Percentiles rank a stretch among this genome's conserved stretches.
These are phyloP conservation scores for Kurtzmaniella cleridarum DNA, from an alignment of 805 yeast genomes.

Conservation along the genomic window DNA sequence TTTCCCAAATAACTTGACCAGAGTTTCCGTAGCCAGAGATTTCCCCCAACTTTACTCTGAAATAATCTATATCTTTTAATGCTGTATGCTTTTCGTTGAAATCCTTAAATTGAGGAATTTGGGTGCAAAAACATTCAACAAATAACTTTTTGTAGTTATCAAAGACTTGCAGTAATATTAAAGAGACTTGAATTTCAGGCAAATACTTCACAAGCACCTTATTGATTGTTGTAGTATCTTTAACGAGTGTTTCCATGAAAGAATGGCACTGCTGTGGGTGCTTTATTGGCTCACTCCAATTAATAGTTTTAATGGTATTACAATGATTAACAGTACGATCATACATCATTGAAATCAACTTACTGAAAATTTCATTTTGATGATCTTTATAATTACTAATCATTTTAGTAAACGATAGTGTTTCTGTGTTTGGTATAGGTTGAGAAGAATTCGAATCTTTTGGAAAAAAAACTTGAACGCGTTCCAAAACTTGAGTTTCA, in stretches of 20 bases:
- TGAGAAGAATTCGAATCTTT: conserved; percentile 1
- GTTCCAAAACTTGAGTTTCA: conserved; percentile 29
- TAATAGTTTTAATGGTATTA: conserved; percentile 37
- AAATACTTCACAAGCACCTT: conserved; percentile 55
- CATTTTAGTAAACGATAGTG: conserved; percentile 24
- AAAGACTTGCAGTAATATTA: conserved; percentile 45
- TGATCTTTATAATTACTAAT: conserved; percentile 49
- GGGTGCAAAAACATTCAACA: conserved; percentile 46
- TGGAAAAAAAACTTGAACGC: conserved; percentile 18
- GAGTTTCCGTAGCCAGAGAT: conserved; percentile 57
- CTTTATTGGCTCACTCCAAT: conserved; percentile 45
- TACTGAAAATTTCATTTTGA: conserved; percentile 55
- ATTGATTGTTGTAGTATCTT: conserved; percentile 61
- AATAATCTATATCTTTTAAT: conserved; percentile 57
- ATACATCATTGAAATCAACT: conserved; percentile 64
- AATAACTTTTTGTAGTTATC: conserved; percentile 54
- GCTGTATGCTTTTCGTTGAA: conserved; percentile 49
- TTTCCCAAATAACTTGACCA: conserved; percentile 59
- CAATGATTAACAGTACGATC: conserved; percentile 56
- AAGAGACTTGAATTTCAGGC: conserved; percentile 42
- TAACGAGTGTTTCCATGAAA: conserved; percentile 62
- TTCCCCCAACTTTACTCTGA: conserved; percentile 55
- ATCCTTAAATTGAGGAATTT: conserved; percentile 42
- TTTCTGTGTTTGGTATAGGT: conserved; percentile 14
- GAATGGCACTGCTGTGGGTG: conserved; percentile 47